Evolutionary conservation across 495 filamentous ascomycete genomes (phyloP).

Genomic region (Hyaloscypha variabilis): DNA sequence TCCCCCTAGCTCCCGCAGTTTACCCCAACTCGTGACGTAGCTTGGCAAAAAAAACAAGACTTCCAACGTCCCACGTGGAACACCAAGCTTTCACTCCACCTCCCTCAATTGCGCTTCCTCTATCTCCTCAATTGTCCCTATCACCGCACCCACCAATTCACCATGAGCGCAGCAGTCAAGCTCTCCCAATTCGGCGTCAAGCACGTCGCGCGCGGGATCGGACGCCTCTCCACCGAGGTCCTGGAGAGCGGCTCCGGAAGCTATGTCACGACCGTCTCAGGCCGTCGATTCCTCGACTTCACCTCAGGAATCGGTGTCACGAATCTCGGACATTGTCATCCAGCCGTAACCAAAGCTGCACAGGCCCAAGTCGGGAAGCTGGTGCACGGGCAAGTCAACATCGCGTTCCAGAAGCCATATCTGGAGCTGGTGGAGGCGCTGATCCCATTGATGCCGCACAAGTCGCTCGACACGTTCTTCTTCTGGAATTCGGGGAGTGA

Average conservation of each 20-base stretch:
- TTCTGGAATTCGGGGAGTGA: slow-evolving; percentile 67
- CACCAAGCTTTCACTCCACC: too few relatives aligned
- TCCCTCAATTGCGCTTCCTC: too few relatives aligned
- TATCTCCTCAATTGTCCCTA: background rate
- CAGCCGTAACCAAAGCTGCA: slow-evolving; percentile 41
- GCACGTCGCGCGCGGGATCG: slow-evolving; percentile 23
- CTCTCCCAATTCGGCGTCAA: slow-evolving; percentile 22
- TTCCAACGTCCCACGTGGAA: too few relatives aligned
- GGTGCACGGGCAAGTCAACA: slow-evolving; percentile 48
- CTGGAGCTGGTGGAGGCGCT: slow-evolving; percentile 43
- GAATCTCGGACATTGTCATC: slow-evolving; percentile 48
- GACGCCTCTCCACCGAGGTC: slow-evolving; percentile 17
- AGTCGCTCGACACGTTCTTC: slow-evolving; percentile 44
- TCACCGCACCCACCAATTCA: background rate
- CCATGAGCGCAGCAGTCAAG: slow-evolving; percentile 17
- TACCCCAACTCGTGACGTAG: background rate
- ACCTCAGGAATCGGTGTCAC: slow-evolving; percentile 56
- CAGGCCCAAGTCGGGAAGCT: slow-evolving; percentile 40
- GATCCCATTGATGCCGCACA: slow-evolving; percentile 43
- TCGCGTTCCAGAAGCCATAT: slow-evolving; percentile 40
- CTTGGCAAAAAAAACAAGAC: background rate
- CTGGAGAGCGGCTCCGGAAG: slow-evolving; percentile 18
- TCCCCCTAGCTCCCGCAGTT: background rate
- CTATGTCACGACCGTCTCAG: slow-evolving; percentile 32
- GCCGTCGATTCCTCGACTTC: slow-evolving; percentile 64